phyloP scores from a whole-genome alignment of 2,329 filamentous ascomycete genomes.

The Huntiella omanensis region DNA sequence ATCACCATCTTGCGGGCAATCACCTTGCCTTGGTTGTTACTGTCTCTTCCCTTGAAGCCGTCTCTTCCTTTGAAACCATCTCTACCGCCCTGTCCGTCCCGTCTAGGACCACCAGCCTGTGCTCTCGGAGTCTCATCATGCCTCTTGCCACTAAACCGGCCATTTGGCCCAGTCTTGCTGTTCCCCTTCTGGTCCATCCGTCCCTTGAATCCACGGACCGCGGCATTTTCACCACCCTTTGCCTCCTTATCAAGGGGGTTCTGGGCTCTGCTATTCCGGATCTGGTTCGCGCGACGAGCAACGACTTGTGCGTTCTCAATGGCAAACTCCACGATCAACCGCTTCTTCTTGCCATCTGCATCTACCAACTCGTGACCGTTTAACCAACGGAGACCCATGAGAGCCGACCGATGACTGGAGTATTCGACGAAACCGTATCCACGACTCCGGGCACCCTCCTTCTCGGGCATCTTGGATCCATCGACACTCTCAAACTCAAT shows the following conservation, averaged over 20 bases:
- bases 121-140: neutral
- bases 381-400: conserved; percentile 88
- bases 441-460: conserved; percentile 63
- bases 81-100: conserved; percentile 8
- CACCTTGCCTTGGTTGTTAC: conserved; percentile 15
- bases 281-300: conserved; percentile 35
- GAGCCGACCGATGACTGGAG: conserved; percentile 74
- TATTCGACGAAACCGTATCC: conserved; percentile 98
- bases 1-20: conserved; percentile 11
- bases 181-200: conserved; percentile 8
- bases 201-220: conserved; percentile 6
- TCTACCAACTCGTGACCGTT: conserved; percentile 54
- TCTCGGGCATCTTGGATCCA: conserved; percentile 66
- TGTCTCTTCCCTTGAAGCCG: too few relatives aligned
- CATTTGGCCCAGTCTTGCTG: conserved; percentile 1
- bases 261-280: conserved; percentile 3
- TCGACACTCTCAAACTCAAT: conserved; percentile 79
- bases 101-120: conserved; percentile 8
- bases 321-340: conserved; percentile 88
- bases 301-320: conserved; percentile 97
- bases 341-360: conserved; percentile 58
- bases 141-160: neutral
- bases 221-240: conserved; percentile 16
- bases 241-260: conserved; percentile 25
- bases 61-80: conserved; percentile 18